A percentile compares a stretch with the other conserved stretches of the same genome.
Conservation (phyloP, 345 rosid species). For the Eucalyptus pauciflora region DNA sequence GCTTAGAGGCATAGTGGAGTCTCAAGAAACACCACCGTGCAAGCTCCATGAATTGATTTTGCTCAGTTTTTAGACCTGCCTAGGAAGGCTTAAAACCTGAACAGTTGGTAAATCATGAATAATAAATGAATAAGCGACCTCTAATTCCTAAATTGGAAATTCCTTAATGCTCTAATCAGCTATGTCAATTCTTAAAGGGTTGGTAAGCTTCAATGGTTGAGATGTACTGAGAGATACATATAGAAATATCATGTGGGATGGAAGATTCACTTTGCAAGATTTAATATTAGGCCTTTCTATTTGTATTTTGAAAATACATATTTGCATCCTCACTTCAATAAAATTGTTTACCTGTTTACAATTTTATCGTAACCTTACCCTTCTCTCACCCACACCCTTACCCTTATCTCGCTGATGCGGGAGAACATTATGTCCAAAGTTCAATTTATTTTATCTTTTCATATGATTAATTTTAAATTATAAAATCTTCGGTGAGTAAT, state of each 20-base stretch:
- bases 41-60: neutral
- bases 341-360: too few species aligned
- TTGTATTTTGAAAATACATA: neutral
- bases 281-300: neutral
- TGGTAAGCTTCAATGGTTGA: neutral
- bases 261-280: neutral
- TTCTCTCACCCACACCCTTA: too few species aligned
- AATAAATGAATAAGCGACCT: neutral
- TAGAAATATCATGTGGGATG: neutral
- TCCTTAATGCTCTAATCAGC: neutral
- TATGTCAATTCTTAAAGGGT: neutral
- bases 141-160: neutral
- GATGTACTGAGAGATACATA: neutral
- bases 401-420: too few species aligned
- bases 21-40: neutral
- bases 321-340: too few species aligned
- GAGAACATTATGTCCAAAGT: too few species aligned
- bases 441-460: too few species aligned
- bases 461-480: too few species aligned
- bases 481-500: too few species aligned
- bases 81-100: neutral
- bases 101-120: neutral
- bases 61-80: neutral
- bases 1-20: neutral
- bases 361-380: too few species aligned